Evolutionary conservation across 2,329 filamentous ascomycete species (phyloP).

Genomic region (Alternaria panax): DNA sequence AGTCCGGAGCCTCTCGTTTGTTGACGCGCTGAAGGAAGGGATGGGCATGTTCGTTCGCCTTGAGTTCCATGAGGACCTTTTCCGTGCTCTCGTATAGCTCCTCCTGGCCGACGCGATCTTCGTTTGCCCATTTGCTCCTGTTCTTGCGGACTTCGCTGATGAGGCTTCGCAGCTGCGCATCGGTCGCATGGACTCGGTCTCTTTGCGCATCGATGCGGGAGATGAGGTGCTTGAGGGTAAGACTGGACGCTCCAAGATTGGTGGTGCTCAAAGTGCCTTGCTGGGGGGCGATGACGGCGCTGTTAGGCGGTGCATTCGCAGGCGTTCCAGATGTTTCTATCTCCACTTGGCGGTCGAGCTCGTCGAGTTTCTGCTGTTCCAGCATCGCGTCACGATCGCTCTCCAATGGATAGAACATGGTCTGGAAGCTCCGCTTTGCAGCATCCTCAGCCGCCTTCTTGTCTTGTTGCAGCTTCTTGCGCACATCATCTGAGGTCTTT

Average conservation of each 20-base stretch:
- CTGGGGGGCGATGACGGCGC: constrained; percentile 64
- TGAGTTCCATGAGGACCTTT: constrained; percentile 95
- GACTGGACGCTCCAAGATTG: constrained; percentile 92
- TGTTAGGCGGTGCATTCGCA: constrained; percentile 58
- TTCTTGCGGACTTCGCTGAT: constrained; percentile 99
- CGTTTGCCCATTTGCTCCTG: constrained; percentile 97
- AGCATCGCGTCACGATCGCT: constrained; percentile 96
- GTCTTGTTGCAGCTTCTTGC: constrained; percentile 90
- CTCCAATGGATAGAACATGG: constrained; percentile 92
- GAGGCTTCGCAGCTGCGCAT: constrained; percentile 87
- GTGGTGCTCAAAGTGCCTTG: constrained; percentile 91
- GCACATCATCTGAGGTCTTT: constrained; percentile 83
- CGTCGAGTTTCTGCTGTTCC: constrained; percentile 95
- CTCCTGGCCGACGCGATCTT: constrained; percentile 96
- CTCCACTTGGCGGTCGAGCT: constrained; percentile 94
- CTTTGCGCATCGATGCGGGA: constrained; percentile 93
- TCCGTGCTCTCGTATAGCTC: constrained; percentile 96
- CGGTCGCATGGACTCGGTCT: constrained; percentile 86
- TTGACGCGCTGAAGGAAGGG: constrained; percentile 94
- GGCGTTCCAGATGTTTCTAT: constrained; percentile 81
- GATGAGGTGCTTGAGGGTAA: constrained; percentile 96
- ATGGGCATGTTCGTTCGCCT: constrained; percentile 97
- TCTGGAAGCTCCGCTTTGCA: constrained; percentile 89
- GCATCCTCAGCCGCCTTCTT: constrained; percentile 90
- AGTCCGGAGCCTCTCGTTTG: constrained; percentile 96